Evolutionary conservation across 2,329 filamentous ascomycete species (phyloP).

Genomic region (Aspergillus sp.): DNA sequence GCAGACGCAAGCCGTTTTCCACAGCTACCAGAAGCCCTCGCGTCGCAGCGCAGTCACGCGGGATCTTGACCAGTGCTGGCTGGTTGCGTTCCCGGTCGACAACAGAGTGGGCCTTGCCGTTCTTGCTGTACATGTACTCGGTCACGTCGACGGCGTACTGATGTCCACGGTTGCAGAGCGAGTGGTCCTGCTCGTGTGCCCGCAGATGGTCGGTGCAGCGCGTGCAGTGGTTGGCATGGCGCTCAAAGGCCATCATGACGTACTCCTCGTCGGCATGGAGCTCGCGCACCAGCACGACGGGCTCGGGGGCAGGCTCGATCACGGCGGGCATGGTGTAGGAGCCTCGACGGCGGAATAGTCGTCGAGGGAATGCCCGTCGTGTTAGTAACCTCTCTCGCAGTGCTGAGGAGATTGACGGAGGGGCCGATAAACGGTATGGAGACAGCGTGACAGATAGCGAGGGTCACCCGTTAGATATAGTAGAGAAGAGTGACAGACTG

Average conservation of each 20-base stretch:
- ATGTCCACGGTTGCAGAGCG: slow-evolving; percentile 28
- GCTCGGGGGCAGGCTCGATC: slow-evolving; percentile 15
- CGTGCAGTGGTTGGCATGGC: slow-evolving; percentile 27
- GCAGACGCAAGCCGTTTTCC: slow-evolving; percentile 30
- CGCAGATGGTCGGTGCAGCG: slow-evolving; percentile 22
- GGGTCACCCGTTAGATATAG: background rate
- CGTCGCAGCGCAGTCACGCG: slow-evolving; percentile 25
- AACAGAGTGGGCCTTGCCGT: slow-evolving; percentile 31
- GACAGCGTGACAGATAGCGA: slow-evolving; percentile 21
- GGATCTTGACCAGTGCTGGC: slow-evolving; percentile 34
- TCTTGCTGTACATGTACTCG: slow-evolving; percentile 28
- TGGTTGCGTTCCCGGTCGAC: slow-evolving; percentile 33
- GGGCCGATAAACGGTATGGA: slow-evolving; percentile 15
- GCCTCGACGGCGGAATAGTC: slow-evolving; percentile 12
- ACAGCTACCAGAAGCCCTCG: slow-evolving; percentile 33
- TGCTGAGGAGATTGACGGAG: slow-evolving; percentile 9
- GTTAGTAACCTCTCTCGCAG: slow-evolving; percentile 11
- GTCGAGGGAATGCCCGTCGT: slow-evolving; percentile 6
- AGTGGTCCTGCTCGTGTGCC: slow-evolving; percentile 13
- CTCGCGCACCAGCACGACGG: slow-evolving; percentile 23
- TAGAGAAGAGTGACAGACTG: too few species aligned
- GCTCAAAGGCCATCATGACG: slow-evolving; percentile 28
- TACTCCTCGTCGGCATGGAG: slow-evolving; percentile 27
- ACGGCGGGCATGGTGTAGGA: slow-evolving; percentile 23
- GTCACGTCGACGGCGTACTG: slow-evolving; percentile 25